Percentiles rank a stretch among this genome's conserved stretches.
Evolutionary conservation across 2,329 filamentous ascomycete genomes (phyloP).

Genomic region (Chaetomiaceae sp.): DNA sequence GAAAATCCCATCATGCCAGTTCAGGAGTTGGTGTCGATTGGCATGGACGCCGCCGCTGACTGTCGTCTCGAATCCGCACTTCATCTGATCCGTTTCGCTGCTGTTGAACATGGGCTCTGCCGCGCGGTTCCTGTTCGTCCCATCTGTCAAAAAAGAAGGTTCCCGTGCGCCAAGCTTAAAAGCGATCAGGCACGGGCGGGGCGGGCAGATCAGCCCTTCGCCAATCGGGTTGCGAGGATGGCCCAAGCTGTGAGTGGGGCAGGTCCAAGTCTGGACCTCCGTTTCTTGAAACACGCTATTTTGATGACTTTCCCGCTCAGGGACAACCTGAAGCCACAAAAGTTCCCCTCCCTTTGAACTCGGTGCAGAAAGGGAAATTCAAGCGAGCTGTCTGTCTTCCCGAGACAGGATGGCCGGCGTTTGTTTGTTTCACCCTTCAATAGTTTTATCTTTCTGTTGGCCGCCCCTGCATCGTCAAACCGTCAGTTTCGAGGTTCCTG

Average conservation of each 20-base stretch:
- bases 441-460: background rate
- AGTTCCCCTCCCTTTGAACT: background rate
- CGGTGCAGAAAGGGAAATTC: background rate
- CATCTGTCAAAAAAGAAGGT: slow-evolving; percentile 2
- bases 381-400: background rate
- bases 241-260: background rate
- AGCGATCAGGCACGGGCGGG: background rate
- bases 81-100: too few species aligned
- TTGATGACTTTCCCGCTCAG: background rate
- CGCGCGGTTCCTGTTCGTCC: slow-evolving; percentile 5
- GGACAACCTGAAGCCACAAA: slow-evolving; percentile 13
- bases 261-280: background rate
- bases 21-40: too few species aligned
- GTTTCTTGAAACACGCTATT: slow-evolving; percentile 12
- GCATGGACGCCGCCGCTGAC: too few species aligned
- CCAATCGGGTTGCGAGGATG: slow-evolving; percentile 2
- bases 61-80: too few species aligned
- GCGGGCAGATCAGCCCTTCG: background rate
- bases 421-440: slow-evolving; percentile 10
- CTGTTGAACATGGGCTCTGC: background rate
- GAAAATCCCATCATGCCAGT: too few species aligned
- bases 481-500: background rate
- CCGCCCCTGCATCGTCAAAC: background rate
- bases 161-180: background rate
- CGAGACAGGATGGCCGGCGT: background rate